Evolutionary conservation across 2,329 filamentous ascomycete genomes (phyloP).

Genomic region (Epichloe sp.): DNA sequence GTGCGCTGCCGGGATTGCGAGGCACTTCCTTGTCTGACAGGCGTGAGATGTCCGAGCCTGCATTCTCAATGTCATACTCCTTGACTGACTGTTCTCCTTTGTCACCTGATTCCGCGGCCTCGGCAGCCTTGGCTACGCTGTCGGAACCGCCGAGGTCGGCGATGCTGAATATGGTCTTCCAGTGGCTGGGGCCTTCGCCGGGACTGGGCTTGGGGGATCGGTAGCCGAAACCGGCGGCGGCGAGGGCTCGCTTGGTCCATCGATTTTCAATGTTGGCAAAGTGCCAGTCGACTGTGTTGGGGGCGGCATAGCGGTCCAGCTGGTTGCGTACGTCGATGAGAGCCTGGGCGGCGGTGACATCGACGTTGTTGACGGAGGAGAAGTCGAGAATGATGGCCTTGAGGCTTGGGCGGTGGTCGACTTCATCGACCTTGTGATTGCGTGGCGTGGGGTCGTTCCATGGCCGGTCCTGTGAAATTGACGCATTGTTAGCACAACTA

Average conservation of each 20-base stretch:
- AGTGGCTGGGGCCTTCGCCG: slow-evolving; percentile 15
- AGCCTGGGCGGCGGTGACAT: slow-evolving; percentile 40
- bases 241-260: slow-evolving; percentile 43
- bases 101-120: slow-evolving; percentile 47
- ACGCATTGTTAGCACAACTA: slow-evolving; percentile 5
- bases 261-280: slow-evolving; percentile 39
- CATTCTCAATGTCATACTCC: slow-evolving; percentile 17
- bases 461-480: slow-evolving; percentile 31
- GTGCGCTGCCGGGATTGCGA: slow-evolving; percentile 15
- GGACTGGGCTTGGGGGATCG: slow-evolving; percentile 14
- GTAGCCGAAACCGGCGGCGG: slow-evolving; percentile 39
- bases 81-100: slow-evolving; percentile 18
- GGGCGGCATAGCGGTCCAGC: slow-evolving; percentile 36
- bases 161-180: slow-evolving; percentile 82
- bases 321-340: slow-evolving; percentile 41
- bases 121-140: slow-evolving; percentile 35
- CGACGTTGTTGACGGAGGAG: slow-evolving; percentile 39
- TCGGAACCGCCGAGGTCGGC: slow-evolving; percentile 66
- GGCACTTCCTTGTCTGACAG: slow-evolving; percentile 16
- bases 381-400: slow-evolving; percentile 44
- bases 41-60: slow-evolving; percentile 11
- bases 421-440: slow-evolving; percentile 16
- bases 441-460: slow-evolving; percentile 42
- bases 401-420: slow-evolving; percentile 33
- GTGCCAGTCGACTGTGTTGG: slow-evolving; percentile 33